Evolutionary conservation across 2,329 filamentous ascomycete genomes (phyloP).

Genomic region (Fusarium foetens): DNA sequence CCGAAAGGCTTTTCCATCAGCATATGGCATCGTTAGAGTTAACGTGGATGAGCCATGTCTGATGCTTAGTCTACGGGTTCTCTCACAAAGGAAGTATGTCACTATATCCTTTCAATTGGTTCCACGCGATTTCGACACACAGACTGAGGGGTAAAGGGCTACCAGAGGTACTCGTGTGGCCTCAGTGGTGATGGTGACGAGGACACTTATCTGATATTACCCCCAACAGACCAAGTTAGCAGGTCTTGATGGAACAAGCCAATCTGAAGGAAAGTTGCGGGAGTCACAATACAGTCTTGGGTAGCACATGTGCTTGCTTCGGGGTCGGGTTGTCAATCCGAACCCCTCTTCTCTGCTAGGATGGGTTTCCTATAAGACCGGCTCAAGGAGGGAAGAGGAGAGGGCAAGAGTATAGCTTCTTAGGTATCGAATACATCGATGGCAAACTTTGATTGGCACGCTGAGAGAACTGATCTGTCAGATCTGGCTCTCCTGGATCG

Average conservation of each 20-base stretch:
- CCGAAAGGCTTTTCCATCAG: not conserved
- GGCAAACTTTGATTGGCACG: conserved; percentile 3
- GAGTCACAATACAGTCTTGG: not conserved
- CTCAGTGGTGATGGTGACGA: not conserved
- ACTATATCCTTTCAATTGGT: not conserved
- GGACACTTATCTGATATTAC: not conserved
- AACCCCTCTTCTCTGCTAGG: not conserved
- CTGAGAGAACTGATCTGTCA: conserved; percentile 1
- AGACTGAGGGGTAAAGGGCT: not conserved
- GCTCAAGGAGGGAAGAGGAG: not conserved
- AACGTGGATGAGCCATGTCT: no score
- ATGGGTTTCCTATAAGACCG: not conserved
- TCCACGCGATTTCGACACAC: not conserved
- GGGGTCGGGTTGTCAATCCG: no score
- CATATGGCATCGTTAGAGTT: not conserved
- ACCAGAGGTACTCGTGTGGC: not conserved
- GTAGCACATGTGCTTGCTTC: not conserved
- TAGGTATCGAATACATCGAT: not conserved
- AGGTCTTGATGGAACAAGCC: not conserved
- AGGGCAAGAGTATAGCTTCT: not conserved
- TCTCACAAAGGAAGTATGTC: not conserved
- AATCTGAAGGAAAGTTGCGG: not conserved
- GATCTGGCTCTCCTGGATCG: not conserved
- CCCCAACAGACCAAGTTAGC: not conserved
- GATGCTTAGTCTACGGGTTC: not conserved